Conservation (phyloP, 176 grass and related monocot genomes). For the Urochloa ruziziensis region DNA sequence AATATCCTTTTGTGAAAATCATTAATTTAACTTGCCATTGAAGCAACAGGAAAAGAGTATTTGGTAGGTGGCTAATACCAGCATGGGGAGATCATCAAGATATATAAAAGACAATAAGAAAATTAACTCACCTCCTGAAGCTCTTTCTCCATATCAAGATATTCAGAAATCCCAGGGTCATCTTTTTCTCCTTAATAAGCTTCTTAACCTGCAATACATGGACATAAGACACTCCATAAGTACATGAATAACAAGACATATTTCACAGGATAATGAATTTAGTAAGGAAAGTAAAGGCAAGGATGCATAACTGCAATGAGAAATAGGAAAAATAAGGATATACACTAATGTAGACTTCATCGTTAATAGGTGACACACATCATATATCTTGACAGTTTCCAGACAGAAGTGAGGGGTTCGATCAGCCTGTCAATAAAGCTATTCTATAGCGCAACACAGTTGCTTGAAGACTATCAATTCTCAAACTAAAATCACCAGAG, state of each 20-base stretch:
- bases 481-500: not conserved
- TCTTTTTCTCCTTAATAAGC: constrained; percentile 68
- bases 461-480: not conserved
- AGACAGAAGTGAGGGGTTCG: too few relatives aligned
- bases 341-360: not conserved
- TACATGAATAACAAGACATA: not conserved
- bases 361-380: not conserved
- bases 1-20: constrained; percentile 18
- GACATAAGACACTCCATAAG: not conserved
- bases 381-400: not conserved
- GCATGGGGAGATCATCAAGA: constrained; percentile 2
- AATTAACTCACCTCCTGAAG: constrained; percentile 74
- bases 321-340: not conserved
- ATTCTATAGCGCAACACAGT: not conserved
- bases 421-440: too few relatives aligned
- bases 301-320: not conserved
- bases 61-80: not conserved
- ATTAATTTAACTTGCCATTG: constrained; percentile 1
- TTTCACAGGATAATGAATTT: constrained; percentile 3
- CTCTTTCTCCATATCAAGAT: constrained; percentile 90
- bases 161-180: constrained; percentile 74
- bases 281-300: not conserved
- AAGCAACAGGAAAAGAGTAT: constrained; percentile 4
- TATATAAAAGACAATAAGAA: constrained; percentile 6
- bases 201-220: constrained; percentile 60